Base-by-base conservation (phyloP, 1,284 basidiomycete species). In the Tetrapyrgos nigripes region DNA sequence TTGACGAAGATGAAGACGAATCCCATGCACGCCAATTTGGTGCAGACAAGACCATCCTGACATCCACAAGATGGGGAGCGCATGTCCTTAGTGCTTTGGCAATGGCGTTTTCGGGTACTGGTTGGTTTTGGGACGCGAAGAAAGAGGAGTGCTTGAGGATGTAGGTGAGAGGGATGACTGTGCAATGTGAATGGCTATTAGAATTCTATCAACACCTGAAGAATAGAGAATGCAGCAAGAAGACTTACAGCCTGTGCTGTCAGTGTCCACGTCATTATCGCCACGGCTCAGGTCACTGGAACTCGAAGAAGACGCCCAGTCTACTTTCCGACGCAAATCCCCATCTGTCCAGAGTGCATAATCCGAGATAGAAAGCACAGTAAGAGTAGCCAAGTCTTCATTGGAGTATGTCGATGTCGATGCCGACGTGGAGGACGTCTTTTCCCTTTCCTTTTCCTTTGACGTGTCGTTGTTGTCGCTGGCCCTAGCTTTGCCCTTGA, bases 321-420 rank as follows among this genome's bases (percentile, higher is more conserved):
- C 80, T 8, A 87, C 71, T 24, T 72, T 78, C 50, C 78, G 71
- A 17, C 84, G 75, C 13, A 91, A 66, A 53, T 85, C 83, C 0
- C 79, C 67, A 62, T 89, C 79, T 1, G 70, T 66, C 87, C 86
- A 91, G 5, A 91, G 68, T 6, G 80, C 77, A 69, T 88, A 81
- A 65, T 90, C 83, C 5, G 89, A 88, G n/a, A 91, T 72, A 0
- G 88, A 79, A 5, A 91, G 80, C 17, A 74, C 75, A 28, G 88
- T 60, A 23, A 89, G 73, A 3, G 70, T 67, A 2, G 76, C 77
- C 47, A 81, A 78, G 59, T 87, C 86, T 49, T 79, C 76, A 23
- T 81, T 68, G 8, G 69, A 52, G 37, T n/a, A 5, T 11, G 37
- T 40, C 13, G 13, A 40, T n/a, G 31, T 40, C 14, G 37, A 17